phyloP scores from a whole-genome alignment of 305 asterid genomes.

The Andrographis paniculata region DNA sequence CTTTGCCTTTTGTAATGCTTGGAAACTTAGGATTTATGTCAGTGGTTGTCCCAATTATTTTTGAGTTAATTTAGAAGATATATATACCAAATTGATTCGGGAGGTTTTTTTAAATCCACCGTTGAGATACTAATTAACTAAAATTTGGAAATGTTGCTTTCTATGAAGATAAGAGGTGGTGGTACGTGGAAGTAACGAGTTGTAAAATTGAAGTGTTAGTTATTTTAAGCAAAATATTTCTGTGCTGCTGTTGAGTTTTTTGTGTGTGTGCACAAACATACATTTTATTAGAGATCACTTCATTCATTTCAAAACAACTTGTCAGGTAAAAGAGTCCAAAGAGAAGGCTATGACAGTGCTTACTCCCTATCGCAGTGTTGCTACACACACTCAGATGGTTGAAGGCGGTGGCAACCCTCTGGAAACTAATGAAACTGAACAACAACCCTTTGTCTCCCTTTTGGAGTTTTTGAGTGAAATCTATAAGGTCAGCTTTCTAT shows the following conservation, averaged over 20 bases:
- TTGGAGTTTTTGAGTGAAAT: slow-evolving; percentile 94
- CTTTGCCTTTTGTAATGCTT: too few relatives aligned
- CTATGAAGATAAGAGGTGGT: too few relatives aligned
- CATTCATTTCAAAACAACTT: slow-evolving; percentile 15
- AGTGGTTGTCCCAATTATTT: too few relatives aligned
- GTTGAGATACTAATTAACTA: too few relatives aligned
- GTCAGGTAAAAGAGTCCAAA: slow-evolving; percentile 85
- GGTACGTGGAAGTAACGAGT: background rate
- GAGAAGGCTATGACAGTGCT: slow-evolving; percentile 80
- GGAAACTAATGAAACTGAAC: slow-evolving; percentile 40
- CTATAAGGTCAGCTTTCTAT: slow-evolving; percentile 56
- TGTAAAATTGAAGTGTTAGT: too few relatives aligned
- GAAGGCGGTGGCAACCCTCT: slow-evolving; percentile 48
- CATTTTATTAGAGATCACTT: background rate
- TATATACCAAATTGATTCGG: too few relatives aligned
- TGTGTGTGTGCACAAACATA: background rate
- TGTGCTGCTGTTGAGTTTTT: background rate
- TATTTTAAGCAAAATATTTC: background rate
- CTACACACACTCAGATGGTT: slow-evolving; percentile 43
- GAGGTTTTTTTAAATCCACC: too few relatives aligned
- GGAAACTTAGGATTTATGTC: too few relatives aligned
- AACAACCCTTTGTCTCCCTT: slow-evolving; percentile 75
- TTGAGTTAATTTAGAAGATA: too few relatives aligned
- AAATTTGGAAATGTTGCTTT: too few relatives aligned
- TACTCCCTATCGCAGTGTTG: slow-evolving; percentile 51